Evolutionary conservation across 495 filamentous ascomycete genomes (phyloP).

Genomic region (Oleoguttula mirabilis): DNA sequence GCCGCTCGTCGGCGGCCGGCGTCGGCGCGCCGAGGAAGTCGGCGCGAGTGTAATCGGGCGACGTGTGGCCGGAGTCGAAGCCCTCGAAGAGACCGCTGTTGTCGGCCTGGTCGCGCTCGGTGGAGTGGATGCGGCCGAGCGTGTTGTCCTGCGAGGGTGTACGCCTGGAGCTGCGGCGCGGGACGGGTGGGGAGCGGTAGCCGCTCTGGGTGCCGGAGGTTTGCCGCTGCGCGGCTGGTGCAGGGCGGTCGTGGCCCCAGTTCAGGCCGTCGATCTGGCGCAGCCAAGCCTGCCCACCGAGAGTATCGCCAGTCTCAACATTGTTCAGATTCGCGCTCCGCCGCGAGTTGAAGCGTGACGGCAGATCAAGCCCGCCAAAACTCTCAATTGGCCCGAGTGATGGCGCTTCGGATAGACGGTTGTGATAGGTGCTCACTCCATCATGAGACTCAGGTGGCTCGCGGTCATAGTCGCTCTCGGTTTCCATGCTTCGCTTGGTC

Average conservation of each 20-base stretch:
- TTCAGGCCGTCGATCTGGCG: conserved; percentile 6
- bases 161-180: background rate
- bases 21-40: conserved; percentile 3
- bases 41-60: too few relatives aligned
- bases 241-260: conserved; percentile 7
- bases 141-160: background rate
- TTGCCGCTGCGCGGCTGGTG: background rate
- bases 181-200: background rate
- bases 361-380: conserved; percentile 13
- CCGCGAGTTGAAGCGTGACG: conserved; percentile 14
- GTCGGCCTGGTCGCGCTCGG: background rate
- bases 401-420: conserved; percentile 12
- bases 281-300: conserved; percentile 8
- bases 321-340: conserved; percentile 2
- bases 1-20: conserved; percentile 2
- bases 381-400: conserved; percentile 11
- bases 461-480: background rate
- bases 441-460: background rate
- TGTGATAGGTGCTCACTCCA: background rate
- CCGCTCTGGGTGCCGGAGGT: background rate
- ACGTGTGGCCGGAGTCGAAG: conserved; percentile 7
- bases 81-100: conserved; percentile 5
- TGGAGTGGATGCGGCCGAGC: background rate
- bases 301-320: background rate
- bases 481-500: background rate